Base-by-base conservation (phyloP, 257 asterid species). In the Galeopsis tetrahit region DNA sequence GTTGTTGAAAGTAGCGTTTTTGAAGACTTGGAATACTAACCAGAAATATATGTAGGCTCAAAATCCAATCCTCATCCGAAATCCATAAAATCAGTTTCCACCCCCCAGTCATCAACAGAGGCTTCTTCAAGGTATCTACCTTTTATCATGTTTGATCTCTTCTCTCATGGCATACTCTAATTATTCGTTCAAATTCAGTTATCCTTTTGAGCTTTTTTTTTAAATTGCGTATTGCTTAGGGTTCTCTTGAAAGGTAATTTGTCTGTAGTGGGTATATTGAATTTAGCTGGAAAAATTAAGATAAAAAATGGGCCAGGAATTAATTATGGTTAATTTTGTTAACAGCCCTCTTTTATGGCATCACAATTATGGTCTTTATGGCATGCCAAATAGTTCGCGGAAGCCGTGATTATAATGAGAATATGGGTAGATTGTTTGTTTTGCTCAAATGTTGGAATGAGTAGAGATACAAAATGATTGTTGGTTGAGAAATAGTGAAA, bases 51-150 rank as follows among this genome's bases (percentile, higher is more conserved):
- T 13, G 6, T 56, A 56, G 10, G 13, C 36, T 14, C 58, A 28
- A 66, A 39, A 32, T 35, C 61, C 42, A 55, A 55, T 64, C 34
- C 79, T 61, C 75, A 52, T 39, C 80, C 70, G 49, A n/a, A 38
- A 43, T 49, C 67, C 43, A 17, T 6, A 11, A 66, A 43, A 43
- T 31, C 64, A 74, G 44, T 33, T 17, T 14, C 40, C 52, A 4
- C 14, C 63, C 63, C 32, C 10, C 17, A 39, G 2, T 10, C 46
- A 2, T 52, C 33, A 59, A 66, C 72, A 34, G 0, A 67, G 4
- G 35, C 69, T 34, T 34, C 1, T 38, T 61, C 14, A 21, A 73
- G 77, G 77, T 73, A 72, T 64, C 38, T 42, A 6, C 2, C 10
- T 21, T 21, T 34, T 64, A 42, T 46, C 5, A 44, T 10, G 5